Conservation (phyloP, 1,139 yeast species). For the Hyphopichia fennica region DNA sequence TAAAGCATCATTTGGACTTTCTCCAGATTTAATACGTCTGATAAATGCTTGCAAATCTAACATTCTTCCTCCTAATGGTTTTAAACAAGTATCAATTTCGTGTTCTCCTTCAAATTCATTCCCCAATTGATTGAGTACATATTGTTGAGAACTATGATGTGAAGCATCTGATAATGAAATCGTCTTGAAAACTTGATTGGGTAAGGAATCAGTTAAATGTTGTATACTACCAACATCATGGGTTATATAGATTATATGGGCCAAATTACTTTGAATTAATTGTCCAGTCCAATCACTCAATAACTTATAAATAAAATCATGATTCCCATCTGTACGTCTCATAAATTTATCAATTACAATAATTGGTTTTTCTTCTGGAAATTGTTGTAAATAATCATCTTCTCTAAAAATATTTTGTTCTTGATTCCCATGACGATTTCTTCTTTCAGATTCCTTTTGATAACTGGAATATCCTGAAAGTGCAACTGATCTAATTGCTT, state of each 20-base stretch:
- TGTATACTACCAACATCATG: conserved; percentile 81
- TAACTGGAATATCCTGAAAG: conserved; percentile 37
- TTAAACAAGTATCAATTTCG: conserved; percentile 56
- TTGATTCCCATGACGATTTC: conserved; percentile 10
- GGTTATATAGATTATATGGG: conserved; percentile 86
- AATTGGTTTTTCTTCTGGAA: conserved; percentile 86
- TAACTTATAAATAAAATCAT: conserved; percentile 70
- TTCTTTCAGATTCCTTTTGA: conserved; percentile 21
- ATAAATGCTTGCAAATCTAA: conserved; percentile 88
- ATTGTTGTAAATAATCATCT: conserved; percentile 80
- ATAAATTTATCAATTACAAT: conserved; percentile 76
- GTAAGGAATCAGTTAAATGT: conserved; percentile 66
- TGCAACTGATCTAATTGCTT: conserved; percentile 74
- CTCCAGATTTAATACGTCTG: conserved; percentile 86
- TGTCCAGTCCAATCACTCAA: conserved; percentile 88
- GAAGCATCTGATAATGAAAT: conserved; percentile 82
- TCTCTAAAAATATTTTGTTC: conserved; percentile 47
- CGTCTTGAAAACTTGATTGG: conserved; percentile 82
- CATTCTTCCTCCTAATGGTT: conserved; percentile 92
- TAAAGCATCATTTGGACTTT: conserved; percentile 72
- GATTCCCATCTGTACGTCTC: conserved; percentile 52
- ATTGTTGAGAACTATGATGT: conserved; percentile 64
- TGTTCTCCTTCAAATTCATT: conserved; percentile 22
- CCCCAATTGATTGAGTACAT: conserved; percentile 61
- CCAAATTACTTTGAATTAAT: conserved; percentile 72